Evolutionary conservation across 2,329 filamentous ascomycete genomes (phyloP), one percentile per base, ranked within the genome.

Genomic region (Apiospora marii): DNA sequence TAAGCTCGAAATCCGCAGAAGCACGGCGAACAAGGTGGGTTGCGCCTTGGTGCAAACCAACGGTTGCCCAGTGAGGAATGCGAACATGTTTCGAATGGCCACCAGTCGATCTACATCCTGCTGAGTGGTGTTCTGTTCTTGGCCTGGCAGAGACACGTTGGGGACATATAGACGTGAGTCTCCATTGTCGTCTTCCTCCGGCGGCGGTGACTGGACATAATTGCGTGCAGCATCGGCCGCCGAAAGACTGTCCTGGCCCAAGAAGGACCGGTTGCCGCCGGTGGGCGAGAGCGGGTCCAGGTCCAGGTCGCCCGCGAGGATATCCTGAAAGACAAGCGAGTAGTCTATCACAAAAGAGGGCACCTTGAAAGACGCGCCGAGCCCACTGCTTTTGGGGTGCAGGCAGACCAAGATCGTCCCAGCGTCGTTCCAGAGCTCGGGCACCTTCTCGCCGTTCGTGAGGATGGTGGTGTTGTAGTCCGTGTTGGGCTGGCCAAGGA

Each of bases 371-470:
- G 89, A 91, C 1, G 90, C 87, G 0, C 87, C 88, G 12, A 80
- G 81, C 13, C 86, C 86, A 73, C 83, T 86, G 6, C 83, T 82
- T 71, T 83, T 85, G 0, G 90, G 85, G 72, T 87, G 87, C 4
- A 93, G 81, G 76, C 90, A 90, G 27, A 93, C 85, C 69, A 85
- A 83, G 34, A 91, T 85, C 73, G 87, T 87, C 51, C 88, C 90
- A 70, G 80, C 82, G 71, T 92, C 89, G 75, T 90, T 89, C 91
- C 91, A 92, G 27, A 93, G 81, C 79, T 92, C 91, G 1, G 90
- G 89, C 4, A 92, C 88, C 83, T 88, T 90, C 76, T 92, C 89
- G 27, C 85, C 87, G 61, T 86, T 87, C 30, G 84, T 78, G 70
- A 92, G 80, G 44, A 85, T 85, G 8, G 83, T 78, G 0, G 86